Conservation (phyloP, 805 yeast species). For the Cyberlindnera euphorbiiphila region DNA sequence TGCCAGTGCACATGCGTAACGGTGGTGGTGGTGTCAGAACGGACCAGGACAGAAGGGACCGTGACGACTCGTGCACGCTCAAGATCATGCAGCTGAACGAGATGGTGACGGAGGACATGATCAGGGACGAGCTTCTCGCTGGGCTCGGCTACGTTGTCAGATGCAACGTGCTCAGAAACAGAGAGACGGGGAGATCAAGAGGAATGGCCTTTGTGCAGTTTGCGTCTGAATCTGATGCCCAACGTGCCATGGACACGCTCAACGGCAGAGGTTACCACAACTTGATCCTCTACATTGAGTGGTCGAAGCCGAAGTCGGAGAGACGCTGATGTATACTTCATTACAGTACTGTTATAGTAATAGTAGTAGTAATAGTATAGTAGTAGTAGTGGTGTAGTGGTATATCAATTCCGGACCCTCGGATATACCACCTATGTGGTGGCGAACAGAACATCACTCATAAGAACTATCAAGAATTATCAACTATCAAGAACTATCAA, state of each 20-base stretch:
- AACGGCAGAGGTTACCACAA: slow-evolving; percentile 92
- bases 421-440: no score
- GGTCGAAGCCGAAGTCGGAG: slow-evolving; percentile 40
- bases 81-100: slow-evolving; percentile 89
- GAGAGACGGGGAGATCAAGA: slow-evolving; percentile 89
- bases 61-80: slow-evolving; percentile 85
- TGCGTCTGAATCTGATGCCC: slow-evolving; percentile 63
- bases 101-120: slow-evolving; percentile 74
- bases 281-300: slow-evolving; percentile 68
- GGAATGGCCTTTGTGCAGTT: slow-evolving; percentile 95
- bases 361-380: slow-evolving; percentile 1
- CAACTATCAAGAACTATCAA: no score
- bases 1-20: slow-evolving; percentile 58
- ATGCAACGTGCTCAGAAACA: slow-evolving; percentile 81
- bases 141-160: slow-evolving; percentile 66
- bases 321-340: no score
- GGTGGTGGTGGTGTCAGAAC: slow-evolving; percentile 32
- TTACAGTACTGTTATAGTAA: no score
- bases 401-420: no score
- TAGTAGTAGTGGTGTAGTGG: no score
- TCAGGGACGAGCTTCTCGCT: slow-evolving; percentile 67
- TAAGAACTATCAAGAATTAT: no score
- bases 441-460: no score
- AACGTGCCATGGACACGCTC: slow-evolving; percentile 67
- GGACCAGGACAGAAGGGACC: slow-evolving; percentile 45